Evolutionary conservation across 805 yeast species (phyloP).

Genomic region (Candida pseudoglaebosa): DNA sequence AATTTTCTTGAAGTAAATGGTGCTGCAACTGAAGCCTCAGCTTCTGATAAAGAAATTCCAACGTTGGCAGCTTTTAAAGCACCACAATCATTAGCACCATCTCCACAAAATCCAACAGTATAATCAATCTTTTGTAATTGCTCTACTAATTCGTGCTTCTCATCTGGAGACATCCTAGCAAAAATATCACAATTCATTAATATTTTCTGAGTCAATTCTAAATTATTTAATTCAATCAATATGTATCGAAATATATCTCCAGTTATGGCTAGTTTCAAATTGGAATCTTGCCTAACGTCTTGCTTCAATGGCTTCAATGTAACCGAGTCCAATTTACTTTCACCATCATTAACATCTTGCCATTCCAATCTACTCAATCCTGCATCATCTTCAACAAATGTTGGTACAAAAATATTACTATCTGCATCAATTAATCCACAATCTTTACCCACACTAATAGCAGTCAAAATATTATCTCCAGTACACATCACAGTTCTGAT

Average conservation of each 20-base stretch:
- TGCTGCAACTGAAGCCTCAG: constrained; percentile 98
- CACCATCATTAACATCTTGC: constrained; percentile 65
- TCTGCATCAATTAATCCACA: constrained; percentile 59
- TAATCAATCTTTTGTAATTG: constrained; percentile 81
- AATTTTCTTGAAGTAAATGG: constrained; percentile 91
- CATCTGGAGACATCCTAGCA: constrained; percentile 99
- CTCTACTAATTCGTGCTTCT: constrained; percentile 91
- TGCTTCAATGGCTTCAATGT: constrained; percentile 50
- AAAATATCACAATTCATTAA: constrained; percentile 72
- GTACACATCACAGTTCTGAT: constrained; percentile 94
- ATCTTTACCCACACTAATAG: constrained; percentile 87
- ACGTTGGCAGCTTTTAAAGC: constrained; percentile 97
- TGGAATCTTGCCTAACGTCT: constrained; percentile 15
- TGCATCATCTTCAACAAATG: constrained; percentile 37
- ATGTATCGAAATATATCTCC: constrained; percentile 88
- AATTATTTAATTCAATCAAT: constrained; percentile 50
- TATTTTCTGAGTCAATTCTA: constrained; percentile 44
- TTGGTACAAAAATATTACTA: constrained; percentile 50
- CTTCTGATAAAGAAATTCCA: constrained; percentile 92
- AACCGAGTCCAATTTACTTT: constrained; percentile 53
- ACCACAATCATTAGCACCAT: constrained; percentile 99
- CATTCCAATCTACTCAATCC: constrained; percentile 46
- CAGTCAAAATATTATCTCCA: constrained; percentile 94
- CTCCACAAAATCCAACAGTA: constrained; percentile 97
- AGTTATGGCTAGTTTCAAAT: constrained; percentile 76